These are phyloP conservation scores for Mycothermus thermophilus DNA, from an alignment of 495 filamentous ascomycete species.

Conservation along the genomic window DNA sequence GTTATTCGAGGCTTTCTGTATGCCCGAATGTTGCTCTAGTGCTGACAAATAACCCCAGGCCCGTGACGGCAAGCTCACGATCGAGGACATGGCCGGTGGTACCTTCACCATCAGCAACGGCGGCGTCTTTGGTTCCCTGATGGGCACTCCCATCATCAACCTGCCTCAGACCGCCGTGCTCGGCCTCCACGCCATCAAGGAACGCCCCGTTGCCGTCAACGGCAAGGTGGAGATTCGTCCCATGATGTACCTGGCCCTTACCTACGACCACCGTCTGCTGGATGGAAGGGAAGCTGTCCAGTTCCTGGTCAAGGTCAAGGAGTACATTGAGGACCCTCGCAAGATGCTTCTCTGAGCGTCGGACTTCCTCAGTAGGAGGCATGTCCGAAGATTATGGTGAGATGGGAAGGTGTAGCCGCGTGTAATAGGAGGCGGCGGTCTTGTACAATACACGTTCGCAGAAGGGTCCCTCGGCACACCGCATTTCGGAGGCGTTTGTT, in stretches of 20 bases:
- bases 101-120: slow-evolving; percentile 98
- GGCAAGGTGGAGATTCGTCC: slow-evolving; percentile 89
- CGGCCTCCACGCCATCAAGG: slow-evolving; percentile 96
- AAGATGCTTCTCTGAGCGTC: slow-evolving; percentile 64
- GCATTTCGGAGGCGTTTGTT: no score
- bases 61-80: slow-evolving; percentile 90
- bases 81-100: slow-evolving; percentile 98
- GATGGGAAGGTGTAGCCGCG: no score
- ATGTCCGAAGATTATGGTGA: no score
- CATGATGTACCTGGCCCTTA: slow-evolving; percentile 98
- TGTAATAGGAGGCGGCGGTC: no score
- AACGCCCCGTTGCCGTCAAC: slow-evolving; percentile 76
- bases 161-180: slow-evolving; percentile 90
- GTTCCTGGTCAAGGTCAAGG: slow-evolving; percentile 95
- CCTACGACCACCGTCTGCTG: slow-evolving; percentile 90
- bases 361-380: no score
- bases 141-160: slow-evolving; percentile 99
- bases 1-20: no score
- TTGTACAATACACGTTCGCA: no score
- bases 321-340: slow-evolving; percentile 94
- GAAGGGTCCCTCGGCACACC: no score
- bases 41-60: no score
- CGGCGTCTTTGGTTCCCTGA: slow-evolving; percentile 54
- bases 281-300: slow-evolving; percentile 94
- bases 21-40: no score